Evolutionary conservation across 2,329 filamentous ascomycete species (phyloP).

Genomic region (Nakataea oryzae): DNA sequence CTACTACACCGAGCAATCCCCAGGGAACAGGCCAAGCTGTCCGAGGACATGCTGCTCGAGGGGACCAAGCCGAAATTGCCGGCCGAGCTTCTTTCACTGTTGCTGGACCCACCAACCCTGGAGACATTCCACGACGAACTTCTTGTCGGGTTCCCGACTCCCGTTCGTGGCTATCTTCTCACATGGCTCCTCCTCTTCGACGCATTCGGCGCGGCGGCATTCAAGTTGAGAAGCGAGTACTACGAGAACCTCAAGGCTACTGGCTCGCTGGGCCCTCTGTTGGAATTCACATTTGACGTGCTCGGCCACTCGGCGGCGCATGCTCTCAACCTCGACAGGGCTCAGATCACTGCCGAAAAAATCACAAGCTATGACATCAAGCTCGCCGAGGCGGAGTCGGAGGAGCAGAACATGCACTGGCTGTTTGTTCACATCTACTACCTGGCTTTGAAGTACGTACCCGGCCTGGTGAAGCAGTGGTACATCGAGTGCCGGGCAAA

Average conservation of each 20-base stretch:
- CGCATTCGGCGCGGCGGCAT: slow-evolving; percentile 66
- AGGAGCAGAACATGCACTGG: slow-evolving; percentile 70
- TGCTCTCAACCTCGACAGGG: slow-evolving; percentile 63
- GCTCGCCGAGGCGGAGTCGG: slow-evolving; percentile 43
- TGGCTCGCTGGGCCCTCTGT: slow-evolving; percentile 54
- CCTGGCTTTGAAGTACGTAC: slow-evolving; percentile 64
- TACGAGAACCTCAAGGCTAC: slow-evolving; percentile 67
- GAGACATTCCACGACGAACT: slow-evolving; percentile 55
- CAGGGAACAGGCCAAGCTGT: slow-evolving; percentile 66
- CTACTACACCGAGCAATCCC: slow-evolving; percentile 76
- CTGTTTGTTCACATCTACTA: slow-evolving; percentile 82
- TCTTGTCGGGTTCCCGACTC: slow-evolving; percentile 57
- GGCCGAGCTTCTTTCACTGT: slow-evolving; percentile 72
- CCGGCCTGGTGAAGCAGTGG: slow-evolving; percentile 73
- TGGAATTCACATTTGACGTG: slow-evolving; percentile 76
- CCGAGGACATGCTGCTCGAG: slow-evolving; percentile 64
- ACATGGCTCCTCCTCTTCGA: slow-evolving; percentile 89
- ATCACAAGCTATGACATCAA: slow-evolving; percentile 44
- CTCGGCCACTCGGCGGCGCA: slow-evolving; percentile 68
- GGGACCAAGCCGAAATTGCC: slow-evolving; percentile 47
- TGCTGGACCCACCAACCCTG: slow-evolving; percentile 67
- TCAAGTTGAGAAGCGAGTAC: slow-evolving; percentile 76
- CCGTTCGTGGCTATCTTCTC: slow-evolving; percentile 70
- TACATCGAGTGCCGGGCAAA: slow-evolving; percentile 72
- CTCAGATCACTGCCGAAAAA: slow-evolving; percentile 45